A percentile compares a stretch with the other conserved stretches of the same genome.
Evolutionary conservation across 2,329 filamentous ascomycete species (phyloP).

Genomic region (Ophiocordyceps robertsii): DNA sequence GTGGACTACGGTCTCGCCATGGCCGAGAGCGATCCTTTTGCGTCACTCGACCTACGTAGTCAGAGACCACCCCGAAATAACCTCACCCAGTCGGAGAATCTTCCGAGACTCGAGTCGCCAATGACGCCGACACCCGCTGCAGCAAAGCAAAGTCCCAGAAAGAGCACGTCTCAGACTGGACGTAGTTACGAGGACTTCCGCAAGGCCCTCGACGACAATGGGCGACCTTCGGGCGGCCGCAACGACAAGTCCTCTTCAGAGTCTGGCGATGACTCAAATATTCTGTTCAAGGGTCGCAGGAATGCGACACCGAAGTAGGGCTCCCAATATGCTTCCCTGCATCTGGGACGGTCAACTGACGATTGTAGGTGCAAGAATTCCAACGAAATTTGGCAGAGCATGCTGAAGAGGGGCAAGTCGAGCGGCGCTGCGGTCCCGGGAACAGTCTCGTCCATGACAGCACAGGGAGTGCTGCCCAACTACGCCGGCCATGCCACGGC

Average conservation of each 20-base stretch:
- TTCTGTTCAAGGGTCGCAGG: conserved; percentile 25
- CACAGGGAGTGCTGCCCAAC: conserved; percentile 39
- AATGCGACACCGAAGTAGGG: conserved; percentile 16
- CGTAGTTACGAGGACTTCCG: conserved; percentile 15
- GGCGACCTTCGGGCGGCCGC: conserved; percentile 2
- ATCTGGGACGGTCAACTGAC: conserved; percentile 4
- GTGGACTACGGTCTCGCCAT: neutral
- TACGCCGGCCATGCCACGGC: conserved; percentile 39
- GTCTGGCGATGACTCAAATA: conserved; percentile 18
- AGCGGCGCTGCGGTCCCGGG: conserved; percentile 31
- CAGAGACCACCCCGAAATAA: conserved; percentile 10
- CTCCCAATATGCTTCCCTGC: neutral
- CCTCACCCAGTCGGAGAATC: conserved; percentile 20
- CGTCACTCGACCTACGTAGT: conserved; percentile 5
- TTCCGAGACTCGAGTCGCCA: conserved; percentile 10
- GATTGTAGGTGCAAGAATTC: conserved; percentile 22
- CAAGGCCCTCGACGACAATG: conserved; percentile 7
- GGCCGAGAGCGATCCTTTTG: conserved; percentile 9
- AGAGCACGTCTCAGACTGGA: conserved; percentile 10
- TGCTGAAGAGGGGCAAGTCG: conserved; percentile 38
- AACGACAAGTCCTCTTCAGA: conserved; percentile 14
- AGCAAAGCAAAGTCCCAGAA: conserved; percentile 10
- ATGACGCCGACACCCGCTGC: conserved; percentile 8
- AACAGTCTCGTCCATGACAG: conserved; percentile 38
- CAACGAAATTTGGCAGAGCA: conserved; percentile 33